Evolutionary conservation across 164 flowering plant genomes (phyloP).

Genomic region (Taxillus chinensis): DNA sequence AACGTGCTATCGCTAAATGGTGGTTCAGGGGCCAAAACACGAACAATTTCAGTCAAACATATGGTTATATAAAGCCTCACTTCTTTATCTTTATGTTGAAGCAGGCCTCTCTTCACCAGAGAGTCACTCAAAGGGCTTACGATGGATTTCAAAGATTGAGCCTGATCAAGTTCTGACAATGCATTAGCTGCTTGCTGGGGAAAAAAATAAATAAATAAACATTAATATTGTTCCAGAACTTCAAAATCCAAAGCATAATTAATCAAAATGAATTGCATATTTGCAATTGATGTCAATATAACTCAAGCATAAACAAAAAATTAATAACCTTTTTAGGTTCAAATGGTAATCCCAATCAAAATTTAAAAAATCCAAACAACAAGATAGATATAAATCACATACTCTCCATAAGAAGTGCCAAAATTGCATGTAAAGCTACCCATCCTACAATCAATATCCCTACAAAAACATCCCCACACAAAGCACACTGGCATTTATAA

Average conservation of each 20-base stretch:
- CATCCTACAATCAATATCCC: too few relatives aligned
- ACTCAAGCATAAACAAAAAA: neutral
- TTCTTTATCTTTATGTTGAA: slow-evolving; percentile 69
- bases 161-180: slow-evolving; percentile 57
- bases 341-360: too few relatives aligned
- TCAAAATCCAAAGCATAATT: neutral
- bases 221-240: neutral
- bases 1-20: slow-evolving; percentile 54
- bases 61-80: slow-evolving; percentile 59
- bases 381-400: too few relatives aligned
- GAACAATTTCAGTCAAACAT: slow-evolving; percentile 68
- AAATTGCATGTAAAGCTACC: too few relatives aligned
- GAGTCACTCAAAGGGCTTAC: slow-evolving; percentile 47
- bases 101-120: slow-evolving; percentile 39
- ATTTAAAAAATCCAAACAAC: too few relatives aligned
- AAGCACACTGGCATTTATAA: too few relatives aligned
- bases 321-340: too few relatives aligned
- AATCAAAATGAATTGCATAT: neutral
- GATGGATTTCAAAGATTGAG: slow-evolving; percentile 26
- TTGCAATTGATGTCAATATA: neutral
- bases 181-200: slow-evolving; percentile 68
- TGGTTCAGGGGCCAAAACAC: slow-evolving; percentile 85
- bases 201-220: slow-evolving; percentile 4
- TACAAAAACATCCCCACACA: too few relatives aligned
- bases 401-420: too few relatives aligned